These are phyloP conservation scores for Auricularia heimuer DNA, from an alignment of 768 basidiomycete species.

Conservation along the genomic window DNA sequence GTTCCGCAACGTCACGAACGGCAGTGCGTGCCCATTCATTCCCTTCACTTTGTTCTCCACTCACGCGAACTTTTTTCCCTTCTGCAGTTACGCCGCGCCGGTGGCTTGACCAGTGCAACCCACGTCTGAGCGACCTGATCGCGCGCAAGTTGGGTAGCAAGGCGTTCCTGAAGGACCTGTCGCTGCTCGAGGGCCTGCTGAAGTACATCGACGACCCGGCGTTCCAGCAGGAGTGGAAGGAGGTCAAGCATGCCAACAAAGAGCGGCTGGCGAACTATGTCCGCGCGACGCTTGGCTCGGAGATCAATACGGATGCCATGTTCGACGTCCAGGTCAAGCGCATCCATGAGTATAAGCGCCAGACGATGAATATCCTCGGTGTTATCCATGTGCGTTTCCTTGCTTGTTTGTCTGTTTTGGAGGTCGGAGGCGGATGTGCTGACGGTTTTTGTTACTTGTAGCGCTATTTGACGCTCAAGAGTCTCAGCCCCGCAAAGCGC, in stretches of 20 bases:
- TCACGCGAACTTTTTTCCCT: neutral
- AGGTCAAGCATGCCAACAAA: conserved; percentile 86
- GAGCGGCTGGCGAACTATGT: conserved; percentile 74
- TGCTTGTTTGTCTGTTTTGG: too few relatives aligned
- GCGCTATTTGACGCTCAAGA: conserved; percentile 77
- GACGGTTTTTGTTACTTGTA: conserved; percentile 18
- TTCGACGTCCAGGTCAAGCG: conserved; percentile 91
- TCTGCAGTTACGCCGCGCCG: conserved; percentile 71
- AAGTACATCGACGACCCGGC: conserved; percentile 58
- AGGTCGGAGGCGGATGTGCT: neutral
- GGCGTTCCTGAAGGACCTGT: conserved; percentile 79
- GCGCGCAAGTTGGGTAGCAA: conserved; percentile 60
- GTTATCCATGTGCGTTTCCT: conserved; percentile 60
- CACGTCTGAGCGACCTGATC: conserved; percentile 74
- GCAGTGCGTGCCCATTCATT: conserved; percentile 25
- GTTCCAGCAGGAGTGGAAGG: conserved; percentile 75
- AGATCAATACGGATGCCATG: conserved; percentile 65
- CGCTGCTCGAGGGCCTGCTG: conserved; percentile 67
- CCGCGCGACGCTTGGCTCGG: conserved; percentile 57
- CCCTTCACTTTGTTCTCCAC: neutral
- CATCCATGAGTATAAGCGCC: conserved; percentile 91
- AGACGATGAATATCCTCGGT: conserved; percentile 88
- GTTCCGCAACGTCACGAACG: conserved; percentile 6
- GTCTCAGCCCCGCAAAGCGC: conserved; percentile 64
- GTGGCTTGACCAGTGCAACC: conserved; percentile 91